These are phyloP conservation scores for Ceriops decandra DNA, from an alignment of 345 rosid genomes.

Conservation along the genomic window DNA sequence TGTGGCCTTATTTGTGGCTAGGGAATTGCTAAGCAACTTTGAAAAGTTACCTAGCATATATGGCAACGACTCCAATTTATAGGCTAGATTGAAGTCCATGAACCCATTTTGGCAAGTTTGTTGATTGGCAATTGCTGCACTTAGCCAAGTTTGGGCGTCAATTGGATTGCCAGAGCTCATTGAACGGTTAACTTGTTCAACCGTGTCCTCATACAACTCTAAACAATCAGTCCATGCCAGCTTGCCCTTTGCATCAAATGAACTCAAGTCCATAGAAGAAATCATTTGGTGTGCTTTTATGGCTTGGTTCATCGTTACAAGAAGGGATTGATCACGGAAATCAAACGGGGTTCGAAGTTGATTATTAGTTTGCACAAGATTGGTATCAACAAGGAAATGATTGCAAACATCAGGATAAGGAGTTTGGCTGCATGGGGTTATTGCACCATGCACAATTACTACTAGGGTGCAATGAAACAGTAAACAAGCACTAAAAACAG, in stretches of 20 bases:
- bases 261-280: conserved; percentile 35
- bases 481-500: conserved; percentile 13
- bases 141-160: conserved; percentile 67
- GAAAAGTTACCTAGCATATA: conserved; percentile 45
- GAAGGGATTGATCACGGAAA: conserved; percentile 45
- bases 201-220: conserved; percentile 57
- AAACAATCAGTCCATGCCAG: conserved; percentile 63
- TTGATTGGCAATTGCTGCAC: conserved; percentile 70
- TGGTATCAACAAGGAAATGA: conserved; percentile 23
- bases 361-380: conserved; percentile 2
- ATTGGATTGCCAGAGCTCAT: conserved; percentile 33
- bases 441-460: conserved; percentile 23
- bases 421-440: conserved; percentile 54
- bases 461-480: conserved; percentile 5
- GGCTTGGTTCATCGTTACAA: conserved; percentile 53
- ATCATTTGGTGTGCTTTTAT: conserved; percentile 42
- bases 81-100: conserved; percentile 42
- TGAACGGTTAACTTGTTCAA: conserved; percentile 51
- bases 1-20: conserved; percentile 49
- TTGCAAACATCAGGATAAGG: conserved; percentile 57
- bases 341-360: conserved; percentile 9
- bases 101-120: conserved; percentile 74
- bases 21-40: conserved; percentile 64
- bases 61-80: conserved; percentile 39
- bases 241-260: conserved; percentile 40